These are phyloP conservation scores for Filobasidium wieringae DNA, from an alignment of 768 basidiomycete genomes.

Conservation along the genomic window DNA sequence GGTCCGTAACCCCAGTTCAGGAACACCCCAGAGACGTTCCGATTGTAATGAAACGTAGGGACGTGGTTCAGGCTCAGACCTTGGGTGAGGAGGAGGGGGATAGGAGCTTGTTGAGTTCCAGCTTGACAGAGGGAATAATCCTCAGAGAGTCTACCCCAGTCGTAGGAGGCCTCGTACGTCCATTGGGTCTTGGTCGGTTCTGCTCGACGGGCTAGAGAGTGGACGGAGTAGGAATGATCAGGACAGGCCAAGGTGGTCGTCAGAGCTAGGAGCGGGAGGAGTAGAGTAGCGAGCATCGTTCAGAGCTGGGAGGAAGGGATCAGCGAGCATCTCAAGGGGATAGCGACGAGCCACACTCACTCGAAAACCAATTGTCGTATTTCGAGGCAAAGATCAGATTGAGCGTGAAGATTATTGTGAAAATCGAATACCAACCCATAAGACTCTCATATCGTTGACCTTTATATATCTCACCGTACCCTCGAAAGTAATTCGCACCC, in stretches of 20 bases:
- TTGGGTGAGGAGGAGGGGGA: constrained; percentile 19
- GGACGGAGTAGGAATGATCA: constrained; percentile 16
- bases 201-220: constrained; percentile 2
- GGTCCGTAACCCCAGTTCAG: constrained; percentile 23
- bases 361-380: too few species aligned
- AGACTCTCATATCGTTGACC: too few species aligned
- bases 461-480: too few species aligned
- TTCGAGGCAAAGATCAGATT: too few species aligned
- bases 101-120: constrained; percentile 17
- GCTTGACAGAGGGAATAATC: constrained; percentile 17
- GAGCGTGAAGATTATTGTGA: too few species aligned
- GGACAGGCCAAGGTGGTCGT: constrained; percentile 11
- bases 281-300: not conserved
- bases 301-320: too few species aligned
- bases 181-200: constrained; percentile 6
- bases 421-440: too few species aligned
- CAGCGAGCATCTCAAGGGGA: too few species aligned
- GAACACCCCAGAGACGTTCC: constrained; percentile 12
- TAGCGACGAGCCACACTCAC: too few species aligned
- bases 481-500: too few species aligned
- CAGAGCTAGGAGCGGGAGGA: not conserved
- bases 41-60: constrained; percentile 11
- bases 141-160: constrained; percentile 15
- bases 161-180: constrained; percentile 21
- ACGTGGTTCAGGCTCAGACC: constrained; percentile 16